phyloP scores from a whole-genome alignment of 116 monocot genomes.

The Phalaenopsis hybrid region DNA sequence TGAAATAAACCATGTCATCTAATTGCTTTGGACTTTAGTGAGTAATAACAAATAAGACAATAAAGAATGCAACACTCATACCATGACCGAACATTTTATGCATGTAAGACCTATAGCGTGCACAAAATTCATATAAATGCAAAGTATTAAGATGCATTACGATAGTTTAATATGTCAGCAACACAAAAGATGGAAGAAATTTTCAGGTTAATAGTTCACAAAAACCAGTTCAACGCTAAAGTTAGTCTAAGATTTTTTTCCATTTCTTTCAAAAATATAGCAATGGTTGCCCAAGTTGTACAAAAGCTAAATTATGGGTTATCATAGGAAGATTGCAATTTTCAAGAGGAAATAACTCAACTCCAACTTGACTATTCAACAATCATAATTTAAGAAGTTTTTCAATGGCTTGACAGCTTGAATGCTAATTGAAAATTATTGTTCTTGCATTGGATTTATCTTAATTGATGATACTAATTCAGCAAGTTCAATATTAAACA shows the following conservation, averaged over 20 bases:
- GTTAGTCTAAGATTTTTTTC: too few species aligned
- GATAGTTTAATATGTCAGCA: neutral
- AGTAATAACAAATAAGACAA: neutral
- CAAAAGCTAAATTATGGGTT: neutral
- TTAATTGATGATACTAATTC: neutral
- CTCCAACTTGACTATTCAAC: neutral
- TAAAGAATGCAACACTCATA: neutral
- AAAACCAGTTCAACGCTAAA: neutral
- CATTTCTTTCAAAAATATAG: neutral
- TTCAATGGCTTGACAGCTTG: neutral
- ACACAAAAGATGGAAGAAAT: neutral
- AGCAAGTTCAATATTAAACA: neutral
- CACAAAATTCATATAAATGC: slow-evolving; percentile 1
- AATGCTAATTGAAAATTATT: neutral
- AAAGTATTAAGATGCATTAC: neutral
- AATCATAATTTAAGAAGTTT: neutral
- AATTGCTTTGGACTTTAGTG: neutral
- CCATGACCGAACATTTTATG: neutral
- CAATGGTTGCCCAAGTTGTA: neutral
- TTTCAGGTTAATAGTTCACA: neutral
- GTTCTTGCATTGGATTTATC: neutral
- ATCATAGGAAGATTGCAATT: neutral
- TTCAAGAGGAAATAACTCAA: neutral
- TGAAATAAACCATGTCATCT: neutral
- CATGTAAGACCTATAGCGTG: neutral